Conservation (phyloP, 1,139 yeast genomes). For the Zygoascus meyerae region DNA sequence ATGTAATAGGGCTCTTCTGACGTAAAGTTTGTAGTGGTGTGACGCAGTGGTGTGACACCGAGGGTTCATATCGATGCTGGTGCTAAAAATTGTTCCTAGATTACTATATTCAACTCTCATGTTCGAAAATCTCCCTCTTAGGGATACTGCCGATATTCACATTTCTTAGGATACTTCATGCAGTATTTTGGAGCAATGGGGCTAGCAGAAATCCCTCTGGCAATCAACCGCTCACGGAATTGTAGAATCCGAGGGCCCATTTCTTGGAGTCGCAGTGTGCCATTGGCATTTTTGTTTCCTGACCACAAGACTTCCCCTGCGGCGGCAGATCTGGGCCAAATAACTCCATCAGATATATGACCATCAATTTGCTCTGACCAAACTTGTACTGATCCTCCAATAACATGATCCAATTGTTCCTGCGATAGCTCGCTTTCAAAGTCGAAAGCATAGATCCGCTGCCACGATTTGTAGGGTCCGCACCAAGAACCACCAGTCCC, state of each 20-base stretch:
- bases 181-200: slow-evolving; percentile 15
- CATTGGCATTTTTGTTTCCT: slow-evolving; percentile 37
- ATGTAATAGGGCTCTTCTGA: too few relatives aligned
- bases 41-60: too few relatives aligned
- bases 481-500: slow-evolving; percentile 42
- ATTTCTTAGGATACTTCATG: slow-evolving; percentile 9
- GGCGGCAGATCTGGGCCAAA: slow-evolving; percentile 47
- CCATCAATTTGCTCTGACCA: slow-evolving; percentile 44
- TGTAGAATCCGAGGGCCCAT: slow-evolving; percentile 12
- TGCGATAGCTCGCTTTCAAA: slow-evolving; percentile 21
- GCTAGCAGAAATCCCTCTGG: slow-evolving; percentile 12
- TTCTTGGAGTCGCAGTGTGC: slow-evolving; percentile 7
- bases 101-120: too few relatives aligned
- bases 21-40: too few relatives aligned
- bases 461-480: slow-evolving; percentile 46
- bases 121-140: background rate
- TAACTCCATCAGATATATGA: slow-evolving; percentile 34
- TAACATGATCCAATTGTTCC: slow-evolving; percentile 31
- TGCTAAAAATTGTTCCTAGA: too few relatives aligned
- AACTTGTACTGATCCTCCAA: slow-evolving; percentile 42
- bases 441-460: slow-evolving; percentile 40
- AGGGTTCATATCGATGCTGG: too few relatives aligned
- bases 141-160: slow-evolving; percentile 5
- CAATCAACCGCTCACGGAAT: slow-evolving; percentile 14
- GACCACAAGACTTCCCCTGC: slow-evolving; percentile 45